Evolutionary conservation across 768 basidiomycete species (phyloP).

Genomic region (Suillus americanus): DNA sequence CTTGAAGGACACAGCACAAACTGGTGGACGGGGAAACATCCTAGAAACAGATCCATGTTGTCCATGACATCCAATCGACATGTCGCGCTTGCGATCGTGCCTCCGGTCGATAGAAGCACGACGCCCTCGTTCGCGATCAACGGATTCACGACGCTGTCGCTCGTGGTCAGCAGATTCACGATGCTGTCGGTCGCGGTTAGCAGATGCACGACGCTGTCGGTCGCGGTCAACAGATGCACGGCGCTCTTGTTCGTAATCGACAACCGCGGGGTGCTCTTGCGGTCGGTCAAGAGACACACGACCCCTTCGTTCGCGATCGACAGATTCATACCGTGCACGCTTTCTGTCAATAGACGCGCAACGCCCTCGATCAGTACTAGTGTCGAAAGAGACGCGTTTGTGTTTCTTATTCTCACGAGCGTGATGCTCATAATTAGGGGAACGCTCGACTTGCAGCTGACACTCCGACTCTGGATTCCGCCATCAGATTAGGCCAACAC

Average conservation of each 20-base stretch:
- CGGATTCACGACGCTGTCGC: neutral
- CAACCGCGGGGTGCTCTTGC: constrained; percentile 2
- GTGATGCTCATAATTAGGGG: constrained; percentile 2
- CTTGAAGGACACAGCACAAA: constrained; percentile 3
- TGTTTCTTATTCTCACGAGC: constrained; percentile 1
- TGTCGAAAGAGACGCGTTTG: neutral
- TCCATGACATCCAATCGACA: neutral
- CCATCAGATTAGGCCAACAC: constrained; percentile 1
- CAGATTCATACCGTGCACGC: constrained; percentile 1
- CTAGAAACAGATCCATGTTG: neutral
- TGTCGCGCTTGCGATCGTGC: neutral
- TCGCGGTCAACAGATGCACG: neutral
- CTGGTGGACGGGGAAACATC: neutral
- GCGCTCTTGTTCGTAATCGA: neutral
- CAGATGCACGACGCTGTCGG: neutral
- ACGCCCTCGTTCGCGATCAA: neutral
- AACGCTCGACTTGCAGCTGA: constrained; percentile 1
- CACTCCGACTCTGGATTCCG: constrained; percentile 6
- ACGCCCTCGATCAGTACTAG: neutral
- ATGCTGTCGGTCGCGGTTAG: neutral
- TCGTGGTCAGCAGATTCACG: neutral
- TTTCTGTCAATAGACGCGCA: neutral
- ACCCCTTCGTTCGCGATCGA: neutral
- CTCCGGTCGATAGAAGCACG: neutral
- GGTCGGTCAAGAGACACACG: neutral